Percentiles rank a stretch among this genome's conserved stretches.
Evolutionary conservation across 2,329 filamentous ascomycete genomes (phyloP).

Genomic region (Botrytis sinoallii): DNA sequence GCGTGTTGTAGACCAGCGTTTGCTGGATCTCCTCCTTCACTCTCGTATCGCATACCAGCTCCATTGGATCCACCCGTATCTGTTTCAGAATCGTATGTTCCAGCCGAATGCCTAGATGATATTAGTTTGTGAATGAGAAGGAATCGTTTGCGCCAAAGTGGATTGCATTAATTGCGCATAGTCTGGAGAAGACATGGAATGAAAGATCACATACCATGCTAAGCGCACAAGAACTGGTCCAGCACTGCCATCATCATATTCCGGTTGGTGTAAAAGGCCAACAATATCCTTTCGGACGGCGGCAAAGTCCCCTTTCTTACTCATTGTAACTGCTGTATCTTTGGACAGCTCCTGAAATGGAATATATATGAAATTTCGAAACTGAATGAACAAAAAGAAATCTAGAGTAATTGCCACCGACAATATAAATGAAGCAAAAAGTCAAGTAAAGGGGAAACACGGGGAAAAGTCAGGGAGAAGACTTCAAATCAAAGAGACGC

Average conservation of each 20-base stretch:
- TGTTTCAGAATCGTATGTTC: conserved; percentile 57
- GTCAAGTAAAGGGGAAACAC: not conserved
- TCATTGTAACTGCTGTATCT: conserved; percentile 25
- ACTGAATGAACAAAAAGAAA: conserved; percentile 12
- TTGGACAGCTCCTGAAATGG: not conserved
- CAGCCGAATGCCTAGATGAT: conserved; percentile 54
- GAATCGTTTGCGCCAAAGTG: not conserved
- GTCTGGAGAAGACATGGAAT: not conserved
- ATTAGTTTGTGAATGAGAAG: not conserved
- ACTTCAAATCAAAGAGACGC: conserved; percentile 17
- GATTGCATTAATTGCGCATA: not conserved
- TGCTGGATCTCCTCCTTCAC: conserved; percentile 61
- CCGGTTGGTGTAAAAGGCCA: conserved; percentile 53
- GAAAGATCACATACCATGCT: conserved; percentile 49
- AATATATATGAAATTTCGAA: not conserved
- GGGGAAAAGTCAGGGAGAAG: conserved; percentile 22
- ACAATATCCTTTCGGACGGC: conserved; percentile 31
- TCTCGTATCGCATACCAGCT: conserved; percentile 63
- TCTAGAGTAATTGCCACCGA: not conserved
- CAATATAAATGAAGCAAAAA: not conserved
- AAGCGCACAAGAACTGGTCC: conserved; percentile 62
- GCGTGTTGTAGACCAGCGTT: conserved; percentile 64
- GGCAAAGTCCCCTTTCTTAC: conserved; percentile 62
- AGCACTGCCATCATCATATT: conserved; percentile 62
- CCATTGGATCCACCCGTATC: conserved; percentile 63